Percentiles rank a stretch among this genome's conserved stretches.
Evolutionary conservation across 192 early-diverging fungal species (phyloP).

Genomic region (Jimgerdemannia lactiflua): DNA sequence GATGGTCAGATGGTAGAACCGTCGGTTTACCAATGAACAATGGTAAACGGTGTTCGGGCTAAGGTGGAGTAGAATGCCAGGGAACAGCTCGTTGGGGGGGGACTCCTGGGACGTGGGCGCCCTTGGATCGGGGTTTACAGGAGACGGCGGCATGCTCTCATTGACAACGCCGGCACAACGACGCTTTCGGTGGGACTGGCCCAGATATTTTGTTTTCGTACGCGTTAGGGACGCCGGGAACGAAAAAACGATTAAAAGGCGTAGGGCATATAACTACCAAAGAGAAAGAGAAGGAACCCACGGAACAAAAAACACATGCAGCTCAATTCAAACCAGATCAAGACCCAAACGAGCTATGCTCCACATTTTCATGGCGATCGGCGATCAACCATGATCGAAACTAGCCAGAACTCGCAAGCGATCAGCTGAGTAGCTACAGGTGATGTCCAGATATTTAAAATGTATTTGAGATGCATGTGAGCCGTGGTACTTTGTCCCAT

Average conservation of each 20-base stretch:
- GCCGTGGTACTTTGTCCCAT: no score
- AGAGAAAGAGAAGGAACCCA: background rate
- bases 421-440: no score
- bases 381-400: background rate
- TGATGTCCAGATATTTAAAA: no score
- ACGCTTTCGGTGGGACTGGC: background rate
- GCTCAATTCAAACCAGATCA: background rate
- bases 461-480: no score
- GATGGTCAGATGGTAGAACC: background rate
- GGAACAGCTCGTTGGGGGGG: background rate
- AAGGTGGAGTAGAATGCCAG: background rate
- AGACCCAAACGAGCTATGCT: background rate
- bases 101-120: background rate
- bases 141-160: background rate
- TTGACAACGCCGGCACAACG: background rate
- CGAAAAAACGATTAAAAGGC: background rate
- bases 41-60: background rate
- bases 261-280: background rate
- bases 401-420: background rate
- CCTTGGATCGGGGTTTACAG: background rate
- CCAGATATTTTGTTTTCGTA: background rate
- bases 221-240: background rate
- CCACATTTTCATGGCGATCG: background rate
- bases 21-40: background rate
- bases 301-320: background rate